These are phyloP conservation scores for Nicotiana attenuata DNA, from an alignment of 257 asterid genomes.

Conservation along the genomic window DNA sequence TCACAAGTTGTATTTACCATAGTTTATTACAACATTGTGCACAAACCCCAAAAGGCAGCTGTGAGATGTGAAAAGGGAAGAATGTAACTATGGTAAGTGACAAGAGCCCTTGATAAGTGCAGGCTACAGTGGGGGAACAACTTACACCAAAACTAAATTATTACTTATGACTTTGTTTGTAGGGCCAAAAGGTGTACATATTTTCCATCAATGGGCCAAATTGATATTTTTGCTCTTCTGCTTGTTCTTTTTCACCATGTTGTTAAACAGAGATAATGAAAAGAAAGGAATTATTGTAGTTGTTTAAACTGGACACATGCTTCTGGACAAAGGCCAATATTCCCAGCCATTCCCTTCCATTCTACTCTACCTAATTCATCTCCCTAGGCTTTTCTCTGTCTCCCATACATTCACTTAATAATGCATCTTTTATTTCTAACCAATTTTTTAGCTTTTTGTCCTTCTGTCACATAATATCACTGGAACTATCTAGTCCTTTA, in stretches of 20 bases:
- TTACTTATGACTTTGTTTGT: neutral
- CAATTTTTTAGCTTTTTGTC: neutral
- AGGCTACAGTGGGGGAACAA: conserved; percentile 2
- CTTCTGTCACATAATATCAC: neutral
- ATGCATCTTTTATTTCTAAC: neutral
- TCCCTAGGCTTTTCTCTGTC: conserved; percentile 15
- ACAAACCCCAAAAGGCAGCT: conserved; percentile 9
- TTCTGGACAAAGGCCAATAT: conserved; percentile 72
- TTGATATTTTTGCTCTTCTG: conserved; percentile 36
- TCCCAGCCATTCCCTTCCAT: conserved; percentile 57
- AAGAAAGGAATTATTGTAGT: conserved; percentile 23
- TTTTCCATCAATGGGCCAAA: conserved; percentile 27
- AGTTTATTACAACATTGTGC: neutral
- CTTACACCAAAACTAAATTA: conserved; percentile 12
- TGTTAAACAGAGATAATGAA: conserved; percentile 22
- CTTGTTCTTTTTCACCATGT: conserved; percentile 40
- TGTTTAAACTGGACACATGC: conserved; percentile 48
- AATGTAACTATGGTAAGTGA: conserved; percentile 15
- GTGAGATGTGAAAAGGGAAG: neutral
- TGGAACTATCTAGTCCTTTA: neutral
- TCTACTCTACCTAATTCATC: conserved; percentile 50
- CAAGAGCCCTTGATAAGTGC: conserved; percentile 20
- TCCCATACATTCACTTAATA: neutral
- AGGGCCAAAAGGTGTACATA: conserved; percentile 7
- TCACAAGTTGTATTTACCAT: neutral